phyloP scores from a whole-genome alignment of 129 eudicot genomes.

The Chrysanthemum seticuspe region DNA sequence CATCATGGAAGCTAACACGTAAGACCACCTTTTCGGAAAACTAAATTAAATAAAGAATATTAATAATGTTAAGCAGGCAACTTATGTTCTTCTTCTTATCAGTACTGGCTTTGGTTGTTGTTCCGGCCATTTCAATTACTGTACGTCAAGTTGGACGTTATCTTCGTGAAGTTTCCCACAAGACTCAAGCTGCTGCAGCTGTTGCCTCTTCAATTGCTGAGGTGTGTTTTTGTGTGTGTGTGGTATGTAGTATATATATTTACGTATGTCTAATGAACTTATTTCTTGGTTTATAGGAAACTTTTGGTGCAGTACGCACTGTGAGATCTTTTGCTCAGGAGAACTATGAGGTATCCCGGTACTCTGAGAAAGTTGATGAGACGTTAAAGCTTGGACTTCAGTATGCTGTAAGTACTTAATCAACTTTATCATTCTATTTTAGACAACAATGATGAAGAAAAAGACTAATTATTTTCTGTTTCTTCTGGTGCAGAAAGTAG shows the following conservation, averaged over 20 bases:
- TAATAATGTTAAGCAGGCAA: constrained; percentile 6
- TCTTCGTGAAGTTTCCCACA: constrained; percentile 88
- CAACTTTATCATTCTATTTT: not conserved
- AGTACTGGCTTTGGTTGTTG: constrained; percentile 89
- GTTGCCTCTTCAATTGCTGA: constrained; percentile 93
- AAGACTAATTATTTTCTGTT: not conserved
- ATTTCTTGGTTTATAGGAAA: constrained; percentile 51
- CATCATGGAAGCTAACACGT: constrained; percentile 97
- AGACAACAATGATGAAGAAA: not conserved
- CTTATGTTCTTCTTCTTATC: constrained; percentile 12
- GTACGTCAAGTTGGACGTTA: constrained; percentile 90
- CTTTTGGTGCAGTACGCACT: constrained; percentile 90
- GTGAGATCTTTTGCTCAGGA: constrained; percentile 96
- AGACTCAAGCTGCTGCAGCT: constrained; percentile 97
- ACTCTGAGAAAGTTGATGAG: constrained; percentile 82
- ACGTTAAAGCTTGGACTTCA: constrained; percentile 83
- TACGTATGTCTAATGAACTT: not conserved
- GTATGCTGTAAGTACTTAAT: constrained; percentile 73
- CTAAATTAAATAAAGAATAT: not conserved
- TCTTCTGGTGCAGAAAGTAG: constrained; percentile 59
- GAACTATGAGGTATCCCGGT: constrained; percentile 53
- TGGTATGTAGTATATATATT: not conserved
- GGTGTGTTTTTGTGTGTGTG: constrained; percentile 37
- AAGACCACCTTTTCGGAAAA: constrained; percentile 3
- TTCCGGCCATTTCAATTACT: constrained; percentile 70